phyloP scores from a whole-genome alignment of 2,329 filamentous ascomycete genomes.

The Chrysoporthe puriensis region DNA sequence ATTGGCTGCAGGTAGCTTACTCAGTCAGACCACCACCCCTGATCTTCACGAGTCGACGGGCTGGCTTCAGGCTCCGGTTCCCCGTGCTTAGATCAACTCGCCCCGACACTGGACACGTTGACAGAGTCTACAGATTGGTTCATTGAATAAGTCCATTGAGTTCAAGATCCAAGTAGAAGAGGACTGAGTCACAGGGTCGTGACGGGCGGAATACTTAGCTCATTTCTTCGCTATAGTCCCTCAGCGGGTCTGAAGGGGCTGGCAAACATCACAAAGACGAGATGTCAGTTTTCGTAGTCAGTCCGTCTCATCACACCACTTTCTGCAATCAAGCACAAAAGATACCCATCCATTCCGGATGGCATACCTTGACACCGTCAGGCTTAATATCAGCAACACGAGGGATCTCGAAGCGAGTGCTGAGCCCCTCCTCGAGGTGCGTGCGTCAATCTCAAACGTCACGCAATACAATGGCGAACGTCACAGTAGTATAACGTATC shows the following conservation, averaged over 20 bases:
- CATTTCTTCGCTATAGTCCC: not conserved
- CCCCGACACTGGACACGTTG: not conserved
- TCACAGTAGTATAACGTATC: not conserved
- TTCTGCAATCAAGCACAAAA: not conserved
- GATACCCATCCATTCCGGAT: not conserved
- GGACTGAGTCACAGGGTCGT: not conserved
- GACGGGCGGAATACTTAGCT: not conserved
- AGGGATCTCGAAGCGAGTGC: no score
- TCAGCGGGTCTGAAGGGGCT: not conserved
- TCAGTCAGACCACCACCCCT: not conserved
- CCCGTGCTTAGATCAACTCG: not conserved
- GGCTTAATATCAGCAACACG: no score
- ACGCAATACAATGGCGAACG: not conserved
- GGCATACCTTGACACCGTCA: no score
- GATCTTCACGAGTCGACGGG: not conserved
- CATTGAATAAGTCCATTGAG: not conserved
- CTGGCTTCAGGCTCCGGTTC: not conserved
- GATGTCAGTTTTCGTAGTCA: not conserved
- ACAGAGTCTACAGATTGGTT: not conserved
- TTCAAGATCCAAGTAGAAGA: not conserved
- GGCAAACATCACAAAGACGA: not conserved
- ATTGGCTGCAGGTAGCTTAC: conserved; percentile 14
- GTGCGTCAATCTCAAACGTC: not conserved
- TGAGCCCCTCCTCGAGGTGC: no score
- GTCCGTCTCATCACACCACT: not conserved